phyloP scores from a whole-genome alignment of 805 yeast genomes.

The Suhomyces sp. region DNA sequence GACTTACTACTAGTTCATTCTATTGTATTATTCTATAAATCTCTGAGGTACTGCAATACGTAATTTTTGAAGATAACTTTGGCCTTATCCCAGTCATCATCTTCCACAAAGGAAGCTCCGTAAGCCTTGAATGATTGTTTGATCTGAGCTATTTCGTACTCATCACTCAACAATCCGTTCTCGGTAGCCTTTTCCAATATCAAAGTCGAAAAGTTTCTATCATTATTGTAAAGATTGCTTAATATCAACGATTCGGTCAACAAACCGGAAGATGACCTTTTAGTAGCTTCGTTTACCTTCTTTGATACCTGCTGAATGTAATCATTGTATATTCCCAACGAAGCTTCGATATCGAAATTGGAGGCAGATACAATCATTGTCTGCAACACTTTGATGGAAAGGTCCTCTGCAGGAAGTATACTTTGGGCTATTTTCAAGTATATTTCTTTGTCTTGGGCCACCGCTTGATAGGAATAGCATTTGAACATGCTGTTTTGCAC shows the following conservation, averaged over 20 bases:
- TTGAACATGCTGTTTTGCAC: constrained; percentile 42
- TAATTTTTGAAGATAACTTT: constrained; percentile 30
- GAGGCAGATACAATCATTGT: constrained; percentile 42
- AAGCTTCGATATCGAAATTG: constrained; percentile 34
- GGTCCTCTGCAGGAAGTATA: constrained; percentile 23
- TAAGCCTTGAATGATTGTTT: constrained; percentile 45
- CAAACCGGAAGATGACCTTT: constrained; percentile 41
- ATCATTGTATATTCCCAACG: constrained; percentile 46
- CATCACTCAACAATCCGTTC: constrained; percentile 36
- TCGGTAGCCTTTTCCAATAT: constrained; percentile 46
- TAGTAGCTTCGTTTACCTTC: constrained; percentile 23
- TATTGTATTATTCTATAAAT: not conserved
- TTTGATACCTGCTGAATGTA: constrained; percentile 38
- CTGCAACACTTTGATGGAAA: constrained; percentile 35
- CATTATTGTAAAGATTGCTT: constrained; percentile 42
- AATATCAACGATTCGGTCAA: constrained; percentile 48
- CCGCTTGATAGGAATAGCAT: constrained; percentile 40
- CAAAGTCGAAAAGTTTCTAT: constrained; percentile 54
- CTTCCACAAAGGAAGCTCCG: constrained; percentile 49
- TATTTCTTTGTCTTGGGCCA: constrained; percentile 25
- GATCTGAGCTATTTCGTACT: constrained; percentile 37
- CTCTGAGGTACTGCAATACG: constrained; percentile 9
- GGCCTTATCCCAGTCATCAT: constrained; percentile 34
- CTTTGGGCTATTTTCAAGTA: constrained; percentile 39
- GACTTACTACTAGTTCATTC: too few relatives aligned